phyloP scores from a whole-genome alignment of 306 rosid genomes.

The Cicer yamashitae region DNA sequence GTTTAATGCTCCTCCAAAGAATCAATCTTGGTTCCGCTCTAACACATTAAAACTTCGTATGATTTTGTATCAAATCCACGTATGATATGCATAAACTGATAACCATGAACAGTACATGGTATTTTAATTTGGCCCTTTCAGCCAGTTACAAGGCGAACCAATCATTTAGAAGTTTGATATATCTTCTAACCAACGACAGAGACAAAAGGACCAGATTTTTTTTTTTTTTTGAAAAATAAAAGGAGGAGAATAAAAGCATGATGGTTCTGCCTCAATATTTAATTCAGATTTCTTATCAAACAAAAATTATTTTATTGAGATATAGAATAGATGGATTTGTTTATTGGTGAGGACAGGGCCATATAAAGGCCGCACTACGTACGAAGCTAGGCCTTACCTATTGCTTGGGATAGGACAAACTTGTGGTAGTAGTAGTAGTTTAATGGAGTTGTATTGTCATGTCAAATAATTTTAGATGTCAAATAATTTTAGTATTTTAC shows the following conservation, averaged over 20 bases:
- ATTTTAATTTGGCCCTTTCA: constrained; percentile 18
- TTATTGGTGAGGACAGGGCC: constrained; percentile 5
- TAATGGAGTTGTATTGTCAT: no score
- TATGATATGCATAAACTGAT: no score
- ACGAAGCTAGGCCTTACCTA: constrained; percentile 36
- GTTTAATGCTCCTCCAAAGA: no score
- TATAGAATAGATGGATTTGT: constrained; percentile 16
- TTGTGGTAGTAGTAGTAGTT: not conserved
- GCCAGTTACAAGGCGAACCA: not conserved
- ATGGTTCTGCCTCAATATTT: not conserved
- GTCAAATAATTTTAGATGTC: no score
- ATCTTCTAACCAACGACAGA: not conserved
- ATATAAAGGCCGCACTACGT: not conserved
- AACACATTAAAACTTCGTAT: no score
- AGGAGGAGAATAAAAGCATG: no score
- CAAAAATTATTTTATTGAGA: not conserved
- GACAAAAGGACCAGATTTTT: no score
- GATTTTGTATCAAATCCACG: no score
- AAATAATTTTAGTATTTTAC: no score
- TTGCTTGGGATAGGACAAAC: constrained; percentile 16
- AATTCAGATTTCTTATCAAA: not conserved
- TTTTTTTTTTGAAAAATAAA: no score
- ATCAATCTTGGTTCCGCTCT: no score
- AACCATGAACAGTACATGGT: not conserved
- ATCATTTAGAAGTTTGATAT: not conserved